Conservation (phyloP, 1,284 basidiomycete species). For the Puccinia horiana region DNA sequence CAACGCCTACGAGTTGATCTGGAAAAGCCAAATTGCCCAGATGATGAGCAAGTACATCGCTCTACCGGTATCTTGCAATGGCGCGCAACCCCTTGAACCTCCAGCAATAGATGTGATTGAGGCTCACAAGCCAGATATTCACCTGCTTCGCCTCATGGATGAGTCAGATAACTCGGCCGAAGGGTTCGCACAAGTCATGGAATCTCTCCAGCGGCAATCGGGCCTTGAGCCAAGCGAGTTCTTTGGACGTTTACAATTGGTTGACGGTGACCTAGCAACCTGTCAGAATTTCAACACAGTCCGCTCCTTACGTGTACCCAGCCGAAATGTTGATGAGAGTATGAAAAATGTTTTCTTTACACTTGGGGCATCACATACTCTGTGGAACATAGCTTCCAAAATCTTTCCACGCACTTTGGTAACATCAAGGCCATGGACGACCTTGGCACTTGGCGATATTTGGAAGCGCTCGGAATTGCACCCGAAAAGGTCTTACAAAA, state of each 20-base stretch:
- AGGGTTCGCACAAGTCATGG: background rate
- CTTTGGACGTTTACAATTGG: background rate
- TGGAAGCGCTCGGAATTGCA: background rate
- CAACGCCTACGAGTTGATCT: background rate
- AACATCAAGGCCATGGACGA: background rate
- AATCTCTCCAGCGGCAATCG: background rate
- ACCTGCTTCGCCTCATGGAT: background rate
- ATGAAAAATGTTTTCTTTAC: background rate
- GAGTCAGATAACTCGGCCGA: background rate
- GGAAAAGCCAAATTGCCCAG: background rate
- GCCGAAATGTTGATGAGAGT: background rate
- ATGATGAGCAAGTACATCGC: background rate
- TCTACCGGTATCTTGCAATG: background rate
- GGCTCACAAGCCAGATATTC: background rate
- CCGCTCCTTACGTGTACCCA: background rate
- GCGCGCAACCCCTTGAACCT: background rate
- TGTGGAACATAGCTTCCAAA: background rate
- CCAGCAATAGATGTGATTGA: background rate
- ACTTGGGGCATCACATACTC: background rate
- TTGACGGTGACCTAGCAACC: background rate
- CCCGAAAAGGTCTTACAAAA: conserved; percentile 11
- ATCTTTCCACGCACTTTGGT: background rate
- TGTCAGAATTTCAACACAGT: background rate
- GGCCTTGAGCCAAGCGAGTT: background rate
- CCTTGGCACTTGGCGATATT: conserved; percentile 2